phyloP scores from a whole-genome alignment of 106 monocot species.

The Narthecium ossifragum region DNA sequence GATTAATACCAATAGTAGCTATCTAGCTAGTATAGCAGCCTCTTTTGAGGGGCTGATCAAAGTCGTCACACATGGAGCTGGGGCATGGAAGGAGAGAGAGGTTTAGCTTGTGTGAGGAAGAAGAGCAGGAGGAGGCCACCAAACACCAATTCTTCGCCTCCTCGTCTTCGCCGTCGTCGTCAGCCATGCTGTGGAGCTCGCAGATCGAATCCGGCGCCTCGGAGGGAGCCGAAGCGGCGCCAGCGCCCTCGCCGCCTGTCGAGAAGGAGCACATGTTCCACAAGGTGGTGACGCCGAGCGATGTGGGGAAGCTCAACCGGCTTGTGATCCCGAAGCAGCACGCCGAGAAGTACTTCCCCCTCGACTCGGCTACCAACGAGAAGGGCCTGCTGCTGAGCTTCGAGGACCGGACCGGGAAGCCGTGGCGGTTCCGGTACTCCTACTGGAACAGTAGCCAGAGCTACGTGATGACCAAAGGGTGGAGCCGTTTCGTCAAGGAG shows the following conservation, averaged over 20 bases:
- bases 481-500: slow-evolving; percentile 96
- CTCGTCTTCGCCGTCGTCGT: slow-evolving; percentile 8
- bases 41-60: too few species aligned
- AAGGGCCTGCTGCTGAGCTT: slow-evolving; percentile 78
- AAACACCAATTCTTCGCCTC: background rate
- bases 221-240: background rate
- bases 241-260: slow-evolving; percentile 2
- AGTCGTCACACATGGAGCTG: slow-evolving; percentile 30
- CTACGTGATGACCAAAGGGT: slow-evolving; percentile 98
- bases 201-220: background rate
- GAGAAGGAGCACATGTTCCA: slow-evolving; percentile 96
- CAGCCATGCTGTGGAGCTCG: background rate
- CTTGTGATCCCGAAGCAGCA: slow-evolving; percentile 95
- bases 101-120: background rate
- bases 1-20: background rate
- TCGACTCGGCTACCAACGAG: slow-evolving; percentile 45
- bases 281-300: slow-evolving; percentile 90
- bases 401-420: slow-evolving; percentile 76
- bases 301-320: slow-evolving; percentile 92
- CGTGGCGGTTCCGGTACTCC: slow-evolving; percentile 92
- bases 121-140: background rate
- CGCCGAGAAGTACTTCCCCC: slow-evolving; percentile 89
- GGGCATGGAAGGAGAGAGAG: slow-evolving; percentile 8
- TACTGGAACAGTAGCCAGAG: slow-evolving; percentile 99
- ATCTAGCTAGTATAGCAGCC: too few species aligned